Conservation (phyloP, 345 rosid species). For the Streptanthus diversifolius region DNA sequence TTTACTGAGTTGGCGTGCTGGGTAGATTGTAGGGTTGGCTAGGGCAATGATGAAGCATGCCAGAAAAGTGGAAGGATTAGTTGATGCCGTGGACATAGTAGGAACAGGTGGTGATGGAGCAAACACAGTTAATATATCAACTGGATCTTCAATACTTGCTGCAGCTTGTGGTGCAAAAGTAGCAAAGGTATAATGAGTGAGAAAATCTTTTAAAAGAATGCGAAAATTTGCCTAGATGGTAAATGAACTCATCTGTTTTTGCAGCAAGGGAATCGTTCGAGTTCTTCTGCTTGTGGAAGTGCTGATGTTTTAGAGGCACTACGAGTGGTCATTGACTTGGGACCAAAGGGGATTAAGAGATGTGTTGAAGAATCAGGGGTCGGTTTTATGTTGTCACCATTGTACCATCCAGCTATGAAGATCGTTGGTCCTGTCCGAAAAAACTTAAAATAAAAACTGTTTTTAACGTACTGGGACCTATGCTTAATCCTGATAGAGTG, state of each 20-base stretch:
- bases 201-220: neutral
- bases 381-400: constrained; percentile 89
- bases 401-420: constrained; percentile 93
- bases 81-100: constrained; percentile 74
- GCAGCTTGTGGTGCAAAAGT: constrained; percentile 97
- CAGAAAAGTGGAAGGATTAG: constrained; percentile 71
- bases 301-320: constrained; percentile 88
- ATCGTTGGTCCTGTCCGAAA: constrained; percentile 79
- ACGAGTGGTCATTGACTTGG: constrained; percentile 74
- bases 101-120: constrained; percentile 98
- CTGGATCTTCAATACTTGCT: constrained; percentile 88
- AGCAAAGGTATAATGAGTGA: constrained; percentile 59
- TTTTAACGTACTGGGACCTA: constrained; percentile 85
- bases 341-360: constrained; percentile 65
- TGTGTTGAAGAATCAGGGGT: constrained; percentile 87
- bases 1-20: constrained; percentile 1
- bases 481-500: constrained; percentile 86
- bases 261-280: constrained; percentile 96
- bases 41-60: constrained; percentile 80
- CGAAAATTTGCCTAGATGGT: neutral
- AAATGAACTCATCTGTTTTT: neutral
- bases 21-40: constrained; percentile 80
- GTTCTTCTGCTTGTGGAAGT: constrained; percentile 99
- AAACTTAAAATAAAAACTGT: constrained; percentile 78
- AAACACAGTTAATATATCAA: constrained; percentile 89